These are phyloP conservation scores for Cladophialophora psammophila DNA, from an alignment of 2,329 filamentous ascomycete genomes.

Conservation along the genomic window DNA sequence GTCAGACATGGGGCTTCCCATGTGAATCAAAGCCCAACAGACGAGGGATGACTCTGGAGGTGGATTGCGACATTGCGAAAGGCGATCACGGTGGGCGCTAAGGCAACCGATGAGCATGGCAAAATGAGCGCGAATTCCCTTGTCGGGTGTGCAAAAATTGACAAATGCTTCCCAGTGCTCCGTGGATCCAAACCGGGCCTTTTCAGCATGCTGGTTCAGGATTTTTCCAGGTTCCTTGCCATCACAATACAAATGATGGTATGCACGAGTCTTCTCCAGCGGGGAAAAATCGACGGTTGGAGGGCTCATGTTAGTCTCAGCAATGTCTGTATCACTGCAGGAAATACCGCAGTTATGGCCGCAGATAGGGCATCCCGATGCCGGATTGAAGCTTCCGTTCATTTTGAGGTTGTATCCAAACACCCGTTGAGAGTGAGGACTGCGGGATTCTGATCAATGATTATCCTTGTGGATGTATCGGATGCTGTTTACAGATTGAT, in stretches of 20 bases:
- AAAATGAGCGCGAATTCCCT: slow-evolving; percentile 10
- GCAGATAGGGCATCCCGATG: neutral
- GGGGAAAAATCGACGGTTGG: neutral
- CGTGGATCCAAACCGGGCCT: neutral
- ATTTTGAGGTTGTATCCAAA: neutral
- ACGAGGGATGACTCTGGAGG: slow-evolving; percentile 25
- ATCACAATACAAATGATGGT: neutral
- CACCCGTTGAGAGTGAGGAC: neutral
- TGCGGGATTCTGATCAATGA: neutral
- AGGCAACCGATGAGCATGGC: slow-evolving; percentile 11
- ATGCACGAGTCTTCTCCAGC: slow-evolving; percentile 1
- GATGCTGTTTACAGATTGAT: neutral
- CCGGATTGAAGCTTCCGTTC: neutral
- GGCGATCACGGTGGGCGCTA: slow-evolving; percentile 17
- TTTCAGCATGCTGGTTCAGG: neutral
- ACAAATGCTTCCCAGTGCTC: slow-evolving; percentile 10
- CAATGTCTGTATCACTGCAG: neutral
- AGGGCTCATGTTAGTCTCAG: neutral
- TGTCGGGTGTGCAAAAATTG: neutral
- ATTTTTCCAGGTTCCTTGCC: neutral
- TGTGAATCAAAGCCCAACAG: slow-evolving; percentile 23
- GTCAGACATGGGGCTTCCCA: slow-evolving; percentile 15
- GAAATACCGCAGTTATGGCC: neutral
- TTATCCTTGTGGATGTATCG: neutral
- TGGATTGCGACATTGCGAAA: slow-evolving; percentile 2